Evolutionary conservation across 371 early-diverging fungal species (phyloP), one percentile per base, ranked within the genome.

Genomic region (Paraphysoderma sedebokerense): DNA sequence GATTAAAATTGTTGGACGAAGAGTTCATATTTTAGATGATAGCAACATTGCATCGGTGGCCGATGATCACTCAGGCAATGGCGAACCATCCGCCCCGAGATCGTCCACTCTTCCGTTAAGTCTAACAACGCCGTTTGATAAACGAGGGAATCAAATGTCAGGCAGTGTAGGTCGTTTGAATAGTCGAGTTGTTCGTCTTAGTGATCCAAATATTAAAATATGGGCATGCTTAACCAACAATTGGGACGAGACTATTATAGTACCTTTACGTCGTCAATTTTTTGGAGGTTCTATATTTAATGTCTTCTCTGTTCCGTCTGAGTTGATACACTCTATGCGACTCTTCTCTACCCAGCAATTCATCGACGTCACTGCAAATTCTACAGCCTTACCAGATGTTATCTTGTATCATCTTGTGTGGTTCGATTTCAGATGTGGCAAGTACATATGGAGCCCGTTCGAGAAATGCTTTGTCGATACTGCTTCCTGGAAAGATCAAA

Each of bases 171-270:
- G 32, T 9, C 32, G 28, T 11, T 5, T 8, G 27, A 9, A 13
- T 35, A 26, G 37, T 42, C 19, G 40, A 36, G 26, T n/a, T 31
- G 5, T 15, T 38, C 42, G 35, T 39, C 11, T 6, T 13, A 23
- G 2, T 3, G 6, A 12, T 13, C 26, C 23, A 7, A 4, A 3
- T 5, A 7, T 4, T n/a, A 42, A 28, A 19, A 2, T 42, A 11
- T 42, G 26, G 23, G 42, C 20, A 8, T 17, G 4, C 2, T 1
- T 26, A 1, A 8, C 15, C 67, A 85, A 85, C 54, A 81, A 81
- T 60, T 87, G 80, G 68, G 78, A 74, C 33, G 73, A 81, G 44
- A 54, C 74, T 22, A 54, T 73, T 69, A 30, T 74, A 50, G 52
- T 57, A 53, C 39, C 70, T 57, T 46, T 61, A 37, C 64, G 66